A percentile compares a stretch with the other conserved stretches of the same genome.
Conservation (phyloP, 768 basidiomycete species). For the Strobilomyces echinocephalus region DNA sequence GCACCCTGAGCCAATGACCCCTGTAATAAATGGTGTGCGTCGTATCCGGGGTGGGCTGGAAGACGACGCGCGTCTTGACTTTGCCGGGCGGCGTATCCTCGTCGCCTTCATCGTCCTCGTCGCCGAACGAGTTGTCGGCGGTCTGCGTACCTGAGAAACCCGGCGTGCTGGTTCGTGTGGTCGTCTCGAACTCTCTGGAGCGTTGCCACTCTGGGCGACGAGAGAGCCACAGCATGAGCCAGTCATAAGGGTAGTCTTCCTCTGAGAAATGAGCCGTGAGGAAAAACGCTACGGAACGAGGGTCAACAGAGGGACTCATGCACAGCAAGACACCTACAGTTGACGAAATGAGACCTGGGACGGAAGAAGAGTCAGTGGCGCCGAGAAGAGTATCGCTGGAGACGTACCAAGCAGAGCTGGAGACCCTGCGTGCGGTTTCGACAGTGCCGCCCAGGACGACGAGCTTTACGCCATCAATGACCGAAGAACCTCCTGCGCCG, state of each 20-base stretch:
- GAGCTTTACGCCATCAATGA: slow-evolving; percentile 87
- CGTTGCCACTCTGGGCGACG: slow-evolving; percentile 85
- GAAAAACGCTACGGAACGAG: slow-evolving; percentile 58
- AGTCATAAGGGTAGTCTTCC: slow-evolving; percentile 87
- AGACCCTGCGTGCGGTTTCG: slow-evolving; percentile 77
- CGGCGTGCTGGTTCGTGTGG: slow-evolving; percentile 66
- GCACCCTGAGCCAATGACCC: slow-evolving; percentile 78
- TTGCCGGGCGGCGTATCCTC: slow-evolving; percentile 51
- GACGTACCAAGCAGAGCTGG: slow-evolving; percentile 74
- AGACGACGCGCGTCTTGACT: slow-evolving; percentile 75
- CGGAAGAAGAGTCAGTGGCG: slow-evolving; percentile 9
- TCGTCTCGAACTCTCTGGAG: slow-evolving; percentile 85
- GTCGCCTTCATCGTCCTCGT: slow-evolving; percentile 42
- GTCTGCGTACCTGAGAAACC: slow-evolving; percentile 45
- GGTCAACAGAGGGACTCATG: slow-evolving; percentile 8
- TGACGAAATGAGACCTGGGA: slow-evolving; percentile 76
- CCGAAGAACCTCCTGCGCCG: slow-evolving; percentile 67
- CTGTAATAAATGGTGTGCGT: slow-evolving; percentile 87
- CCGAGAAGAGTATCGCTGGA: neutral
- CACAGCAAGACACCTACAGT: slow-evolving; percentile 51
- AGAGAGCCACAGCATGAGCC: slow-evolving; percentile 88
- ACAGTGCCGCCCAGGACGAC: slow-evolving; percentile 86
- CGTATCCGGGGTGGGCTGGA: slow-evolving; percentile 84
- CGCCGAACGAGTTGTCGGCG: slow-evolving; percentile 53
- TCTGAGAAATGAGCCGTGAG: slow-evolving; percentile 87